Evolutionary conservation across 2,329 filamentous ascomycete genomes (phyloP), one percentile per base, ranked within the genome.

Genomic region (Talaromyces sp.): DNA sequence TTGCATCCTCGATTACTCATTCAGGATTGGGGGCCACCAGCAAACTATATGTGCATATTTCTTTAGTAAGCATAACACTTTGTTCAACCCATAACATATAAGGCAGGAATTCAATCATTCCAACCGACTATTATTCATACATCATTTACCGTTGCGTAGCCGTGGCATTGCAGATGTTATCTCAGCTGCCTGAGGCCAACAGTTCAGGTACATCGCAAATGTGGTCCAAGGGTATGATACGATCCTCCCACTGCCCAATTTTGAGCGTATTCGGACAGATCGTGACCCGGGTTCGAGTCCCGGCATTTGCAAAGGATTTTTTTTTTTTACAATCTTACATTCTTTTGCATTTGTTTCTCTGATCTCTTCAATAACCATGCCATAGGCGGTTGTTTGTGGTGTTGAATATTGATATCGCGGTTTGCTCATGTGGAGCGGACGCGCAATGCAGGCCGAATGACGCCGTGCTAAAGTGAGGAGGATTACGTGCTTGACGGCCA

Each of bases 261-360:
- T 2, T n/a, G 16, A 33, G 14, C 14, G 35, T 31, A 45, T 22
- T 22, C 43, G 59, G 35, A 43, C 35, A 71, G 65, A 66, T 59
- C 39, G 65, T 33, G 68, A 60, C 68, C 69, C 66, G 70, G 70
- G 70, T 72, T 71, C 70, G 70, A 72, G 68, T 67, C 70, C 70
- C 69, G 68, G 67, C 43, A 11, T 22, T 11, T 14, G 43, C 43
- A 47, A 7, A 9, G n/a, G n/a, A n/a, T 43, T 8, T 13, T 19
- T 13, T 48, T 48, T 48, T 48, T 48, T 50, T 19, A 19, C 1
- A 22, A 7, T 10, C 33, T 27, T 31, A 14, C n/a, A n/a, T 2
- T 52, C 27, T 2, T 31, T 6, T 31, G 3, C 5, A 50, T 52
- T 11, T 10, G 4, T 52, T 52, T 11, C n/a, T 11, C 8, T 33